Base-by-base conservation (phyloP, 164 flowering plant species). In the Cinnamomum chago region DNA sequence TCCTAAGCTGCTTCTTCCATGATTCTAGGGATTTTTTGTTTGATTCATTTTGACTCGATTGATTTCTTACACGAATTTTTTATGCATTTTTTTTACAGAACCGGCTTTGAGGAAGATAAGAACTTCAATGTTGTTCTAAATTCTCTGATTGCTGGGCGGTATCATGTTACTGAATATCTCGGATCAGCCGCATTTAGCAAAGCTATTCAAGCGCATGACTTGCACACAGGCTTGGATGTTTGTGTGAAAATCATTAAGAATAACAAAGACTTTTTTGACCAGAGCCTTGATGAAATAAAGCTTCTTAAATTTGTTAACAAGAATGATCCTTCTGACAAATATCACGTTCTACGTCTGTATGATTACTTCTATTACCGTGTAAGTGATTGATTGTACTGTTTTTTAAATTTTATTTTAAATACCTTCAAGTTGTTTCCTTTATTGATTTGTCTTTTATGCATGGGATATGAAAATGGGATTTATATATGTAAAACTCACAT, bases 131-230 rank as follows among this genome's bases (percentile, higher is more conserved):
- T 95, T 72, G 97, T 92, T 73, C 75, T 95, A 68, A 95, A 95
- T 80, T 93, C 98, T 10, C 98, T 95, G 52, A 84, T 95, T 79
- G 99, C 99, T 79, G 98, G 99, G 72, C 91, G 98, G 50, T 95
- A 95, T 83, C 99, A 95, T 86, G 98, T 95, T 58, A 95, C 99
- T 28, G 99, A 92, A 79, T 95, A 92, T 85, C 94, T 95, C 77
- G 99, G 99, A 76, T 95, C 99, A 50, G 99, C 99, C 77, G 99
- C 99, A 76, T 95, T 95, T 76, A 95, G 99, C 78, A 95, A 95
- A 83, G 99, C 99, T 74, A 92, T 95, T 77, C 99, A 95, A 86
- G 99, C 99, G 2, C 99, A 95, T 84, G 99, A 95, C 79, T 84
- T 95, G 76, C 98, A 95, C 76, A 95, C 98, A 60, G 98, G 99